phyloP scores from a whole-genome alignment of 2,329 filamentous ascomycete species.

The Colletotrichum sidae region DNA sequence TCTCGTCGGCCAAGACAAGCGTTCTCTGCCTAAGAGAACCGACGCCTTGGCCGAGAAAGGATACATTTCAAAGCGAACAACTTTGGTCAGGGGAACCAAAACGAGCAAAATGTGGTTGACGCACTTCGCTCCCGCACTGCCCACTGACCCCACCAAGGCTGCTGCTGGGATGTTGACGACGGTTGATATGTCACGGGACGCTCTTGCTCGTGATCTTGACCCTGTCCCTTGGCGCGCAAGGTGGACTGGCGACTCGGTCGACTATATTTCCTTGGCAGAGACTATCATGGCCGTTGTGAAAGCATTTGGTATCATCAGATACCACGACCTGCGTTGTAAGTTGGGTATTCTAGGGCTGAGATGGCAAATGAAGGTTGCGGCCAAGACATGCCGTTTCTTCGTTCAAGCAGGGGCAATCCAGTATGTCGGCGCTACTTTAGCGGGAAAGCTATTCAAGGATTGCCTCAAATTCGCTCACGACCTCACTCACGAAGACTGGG shows the following conservation, averaged over 20 bases:
- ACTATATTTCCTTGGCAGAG: slow-evolving; percentile 67
- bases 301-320: slow-evolving; percentile 68
- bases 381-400: slow-evolving; percentile 69
- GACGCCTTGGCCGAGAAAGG: slow-evolving; percentile 69
- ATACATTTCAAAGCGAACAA: slow-evolving; percentile 71
- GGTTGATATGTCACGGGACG: slow-evolving; percentile 43
- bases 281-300: slow-evolving; percentile 68
- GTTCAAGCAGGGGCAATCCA: slow-evolving; percentile 66
- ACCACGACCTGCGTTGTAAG: slow-evolving; percentile 68
- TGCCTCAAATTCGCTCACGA: slow-evolving; percentile 70
- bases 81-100: slow-evolving; percentile 68
- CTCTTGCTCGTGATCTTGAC: slow-evolving; percentile 53
- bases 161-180: slow-evolving; percentile 14
- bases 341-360: slow-evolving; percentile 65
- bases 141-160: slow-evolving; percentile 43
- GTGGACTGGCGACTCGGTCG: slow-evolving; percentile 70
- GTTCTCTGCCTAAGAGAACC: slow-evolving; percentile 71
- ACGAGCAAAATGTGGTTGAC: slow-evolving; percentile 73
- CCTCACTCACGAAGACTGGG: slow-evolving; percentile 68
- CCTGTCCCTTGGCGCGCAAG: slow-evolving; percentile 66
- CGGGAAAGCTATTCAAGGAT: slow-evolving; percentile 68
- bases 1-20: slow-evolving; percentile 71
- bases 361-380: slow-evolving; percentile 71
- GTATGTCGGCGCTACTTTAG: slow-evolving; percentile 67
- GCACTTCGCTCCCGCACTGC: slow-evolving; percentile 62